These are phyloP conservation scores for Pseudogymnoascus sp. DNA, from an alignment of 2,329 filamentous ascomycete species.

Conservation along the genomic window DNA sequence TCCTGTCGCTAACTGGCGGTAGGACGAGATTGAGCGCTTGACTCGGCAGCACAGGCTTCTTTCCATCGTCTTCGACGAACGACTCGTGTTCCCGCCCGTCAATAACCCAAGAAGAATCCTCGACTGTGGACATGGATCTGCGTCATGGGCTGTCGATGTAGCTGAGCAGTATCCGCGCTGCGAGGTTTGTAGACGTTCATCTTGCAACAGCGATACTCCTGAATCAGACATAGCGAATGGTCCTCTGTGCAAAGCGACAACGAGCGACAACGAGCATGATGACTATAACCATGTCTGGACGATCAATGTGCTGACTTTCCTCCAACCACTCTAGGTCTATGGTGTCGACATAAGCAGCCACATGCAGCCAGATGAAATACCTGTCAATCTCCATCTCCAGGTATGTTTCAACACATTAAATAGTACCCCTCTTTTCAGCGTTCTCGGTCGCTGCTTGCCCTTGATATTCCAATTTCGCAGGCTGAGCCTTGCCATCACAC, in stretches of 20 bases:
- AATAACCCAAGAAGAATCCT: conserved; percentile 51
- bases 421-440: background rate
- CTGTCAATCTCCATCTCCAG: conserved; percentile 63
- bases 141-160: conserved; percentile 62
- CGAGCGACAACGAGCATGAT: background rate
- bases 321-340: conserved; percentile 46
- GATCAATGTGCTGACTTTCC: background rate
- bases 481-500: background rate
- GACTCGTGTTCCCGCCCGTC: conserved; percentile 64
- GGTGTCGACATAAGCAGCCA: conserved; percentile 67
- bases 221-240: background rate
- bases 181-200: conserved; percentile 43
- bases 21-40: conserved; percentile 64
- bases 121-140: conserved; percentile 68
- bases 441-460: background rate
- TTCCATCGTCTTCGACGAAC: conserved; percentile 55
- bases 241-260: background rate
- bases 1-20: conserved; percentile 10
- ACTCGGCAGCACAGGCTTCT: conserved; percentile 58
- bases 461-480: background rate
- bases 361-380: conserved; percentile 57
- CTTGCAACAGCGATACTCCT: conserved; percentile 3
- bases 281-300: background rate
- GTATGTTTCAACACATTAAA: conserved; percentile 27
- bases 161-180: conserved; percentile 57